Base-by-base conservation (phyloP, 1,139 yeast species). In the Suhomyces choctaworum region DNA sequence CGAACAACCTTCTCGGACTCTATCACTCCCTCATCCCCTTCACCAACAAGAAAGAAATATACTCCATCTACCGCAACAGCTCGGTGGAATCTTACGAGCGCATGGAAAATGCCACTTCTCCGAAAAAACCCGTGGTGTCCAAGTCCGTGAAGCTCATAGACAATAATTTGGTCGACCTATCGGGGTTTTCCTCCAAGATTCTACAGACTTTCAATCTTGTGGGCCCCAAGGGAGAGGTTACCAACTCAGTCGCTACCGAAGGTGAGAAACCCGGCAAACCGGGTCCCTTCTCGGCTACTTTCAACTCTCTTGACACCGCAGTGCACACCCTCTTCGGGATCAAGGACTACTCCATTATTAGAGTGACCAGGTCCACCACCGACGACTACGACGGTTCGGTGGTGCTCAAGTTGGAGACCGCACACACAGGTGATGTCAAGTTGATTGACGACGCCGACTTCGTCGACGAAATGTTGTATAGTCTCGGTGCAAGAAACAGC, bases 281-380 rank as follows among this genome's bases (percentile, higher is more conserved):
- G 16, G 27, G 17, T 3, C 35, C 46, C 10, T 67, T 27, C 8
- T 23, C 38, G 20, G 36, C 76, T 1, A 66, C 74, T 3, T 76
- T 70, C 50, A 63, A 65, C 34, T 58, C 70, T 4, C 63, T 76
- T 22, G 68, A 70, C 41, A 69, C 73, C 0, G 80, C 81, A 1
- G 62, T 76, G 1, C 57, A 56, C 27, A 51, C 62, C 4, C 48
- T 74, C 7, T 76, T 76, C 48, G 66, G 67, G 1, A 34, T 64
- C 7, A 53, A 54, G 6, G 65, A 68, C 11, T 76, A 64, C 48
- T 63, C 79, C 0, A 48, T 76, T 17, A 61, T 76, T 6, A 56
- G 82, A 37, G 73, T 76, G 5, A 75, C 82, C 1, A 57, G 81
- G 39, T 76, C 80, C 2, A 75, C 80, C 5, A 73, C 79, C 5